A percentile compares a stretch with the other conserved stretches of the same genome.
These are phyloP conservation scores for Rhodotorula diobovata DNA, from an alignment of 768 basidiomycete species.

Conservation along the genomic window DNA sequence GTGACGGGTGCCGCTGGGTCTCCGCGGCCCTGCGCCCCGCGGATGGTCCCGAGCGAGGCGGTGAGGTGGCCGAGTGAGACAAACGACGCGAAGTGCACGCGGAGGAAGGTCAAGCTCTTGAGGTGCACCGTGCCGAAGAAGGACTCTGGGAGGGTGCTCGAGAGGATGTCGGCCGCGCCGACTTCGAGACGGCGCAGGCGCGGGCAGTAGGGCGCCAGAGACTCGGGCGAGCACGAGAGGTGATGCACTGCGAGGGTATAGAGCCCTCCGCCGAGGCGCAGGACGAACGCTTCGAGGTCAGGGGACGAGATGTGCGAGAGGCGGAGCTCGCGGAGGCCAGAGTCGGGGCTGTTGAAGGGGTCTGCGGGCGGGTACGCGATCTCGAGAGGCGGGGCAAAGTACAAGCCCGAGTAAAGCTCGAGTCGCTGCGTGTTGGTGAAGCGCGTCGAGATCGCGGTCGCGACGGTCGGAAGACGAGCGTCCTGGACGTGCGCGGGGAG, in stretches of 20 bases:
- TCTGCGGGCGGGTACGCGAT: not conserved
- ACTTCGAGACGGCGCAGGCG: conserved; percentile 29
- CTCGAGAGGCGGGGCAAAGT: conserved; percentile 18
- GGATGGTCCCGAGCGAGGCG: not conserved
- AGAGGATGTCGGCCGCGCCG: not conserved
- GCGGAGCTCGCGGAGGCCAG: conserved; percentile 17
- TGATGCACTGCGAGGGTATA: conserved; percentile 22
- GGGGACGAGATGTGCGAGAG: conserved; percentile 17
- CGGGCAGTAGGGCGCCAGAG: not conserved
- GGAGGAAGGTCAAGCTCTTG: conserved; percentile 3
- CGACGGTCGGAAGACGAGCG: conserved; percentile 5
- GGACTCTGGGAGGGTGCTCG: not conserved
- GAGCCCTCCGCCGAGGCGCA: conserved; percentile 1
- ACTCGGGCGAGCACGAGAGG: not conserved
- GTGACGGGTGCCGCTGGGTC: too few species aligned
- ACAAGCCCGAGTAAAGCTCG: conserved; percentile 28
- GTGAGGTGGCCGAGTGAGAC: not conserved
- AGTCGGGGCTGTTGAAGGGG: not conserved
- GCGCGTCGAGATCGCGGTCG: not conserved
- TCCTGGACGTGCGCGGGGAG: not conserved
- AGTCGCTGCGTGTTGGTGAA: conserved; percentile 3
- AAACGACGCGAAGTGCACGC: conserved; percentile 7
- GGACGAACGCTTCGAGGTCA: not conserved
- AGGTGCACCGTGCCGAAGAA: not conserved
- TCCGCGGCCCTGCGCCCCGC: not conserved